Percentiles rank a stretch among this genome's conserved stretches.
phyloP scores from a whole-genome alignment of 2,329 filamentous ascomycete species.

The Ophiocordyceps australis region DNA sequence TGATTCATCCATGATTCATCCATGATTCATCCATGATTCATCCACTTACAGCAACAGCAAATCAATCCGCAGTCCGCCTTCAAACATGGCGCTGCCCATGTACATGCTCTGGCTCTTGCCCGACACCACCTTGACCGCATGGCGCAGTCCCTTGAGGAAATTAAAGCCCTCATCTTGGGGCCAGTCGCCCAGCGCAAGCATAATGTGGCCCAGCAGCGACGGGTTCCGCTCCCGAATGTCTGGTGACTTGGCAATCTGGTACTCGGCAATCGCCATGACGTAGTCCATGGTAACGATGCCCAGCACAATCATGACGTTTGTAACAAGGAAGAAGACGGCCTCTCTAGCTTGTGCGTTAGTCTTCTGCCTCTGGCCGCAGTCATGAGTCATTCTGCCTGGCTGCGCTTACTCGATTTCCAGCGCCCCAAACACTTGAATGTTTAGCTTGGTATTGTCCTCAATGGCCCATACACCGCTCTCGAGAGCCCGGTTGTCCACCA shows the following conservation, averaged over 20 bases:
- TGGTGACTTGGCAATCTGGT: conserved; percentile 1
- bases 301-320: conserved; percentile 52
- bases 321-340: conserved; percentile 53
- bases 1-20: too few relatives aligned
- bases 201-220: not conserved
- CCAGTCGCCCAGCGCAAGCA: not conserved
- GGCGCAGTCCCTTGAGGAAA: conserved; percentile 6
- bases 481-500: conserved; percentile 51
- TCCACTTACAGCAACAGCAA: conserved; percentile 44
- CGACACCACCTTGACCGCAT: conserved; percentile 37
- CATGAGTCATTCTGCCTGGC: conserved; percentile 1
- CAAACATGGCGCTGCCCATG: conserved; percentile 51
- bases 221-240: not conserved
- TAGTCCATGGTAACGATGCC: conserved; percentile 53
- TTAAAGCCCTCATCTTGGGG: not conserved
- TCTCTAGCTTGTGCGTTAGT: conserved; percentile 18
- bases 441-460: conserved; percentile 46
- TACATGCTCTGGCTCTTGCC: conserved; percentile 59
- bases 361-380: not conserved
- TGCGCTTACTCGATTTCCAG: conserved; percentile 40
- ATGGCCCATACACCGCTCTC: conserved; percentile 57
- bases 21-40: too few relatives aligned
- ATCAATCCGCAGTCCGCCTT: conserved; percentile 48
- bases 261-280: conserved; percentile 38
- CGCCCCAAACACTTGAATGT: conserved; percentile 40